A percentile compares a stretch with the other conserved stretches of the same genome.
phyloP scores from a whole-genome alignment of 2,329 filamentous ascomycete genomes.

The Calycina marina region DNA sequence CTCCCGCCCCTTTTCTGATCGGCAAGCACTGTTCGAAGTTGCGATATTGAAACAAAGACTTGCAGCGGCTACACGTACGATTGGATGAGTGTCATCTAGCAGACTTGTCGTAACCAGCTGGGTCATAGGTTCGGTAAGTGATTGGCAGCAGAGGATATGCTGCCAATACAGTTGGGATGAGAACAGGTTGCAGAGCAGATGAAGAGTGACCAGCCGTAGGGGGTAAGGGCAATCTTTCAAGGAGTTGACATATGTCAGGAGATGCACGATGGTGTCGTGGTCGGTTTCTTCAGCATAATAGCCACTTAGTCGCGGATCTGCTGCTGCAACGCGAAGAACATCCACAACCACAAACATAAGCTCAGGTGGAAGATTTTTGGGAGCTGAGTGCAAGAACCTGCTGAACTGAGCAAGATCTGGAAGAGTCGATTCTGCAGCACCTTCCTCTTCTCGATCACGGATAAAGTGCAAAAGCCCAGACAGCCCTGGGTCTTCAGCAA shows the following conservation, averaged over 20 bases:
- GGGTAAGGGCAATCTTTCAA: slow-evolving; percentile 57
- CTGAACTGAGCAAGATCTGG: slow-evolving; percentile 57
- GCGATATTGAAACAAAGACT: slow-evolving; percentile 76
- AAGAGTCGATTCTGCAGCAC: slow-evolving; percentile 50
- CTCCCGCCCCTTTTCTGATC: slow-evolving; percentile 41
- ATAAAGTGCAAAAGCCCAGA: slow-evolving; percentile 57
- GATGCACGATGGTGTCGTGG: slow-evolving; percentile 44
- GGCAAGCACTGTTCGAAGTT: slow-evolving; percentile 50
- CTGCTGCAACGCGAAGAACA: slow-evolving; percentile 61
- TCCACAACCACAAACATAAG: slow-evolving; percentile 73
- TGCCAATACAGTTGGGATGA: slow-evolving; percentile 55
- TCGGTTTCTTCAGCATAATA: slow-evolving; percentile 66
- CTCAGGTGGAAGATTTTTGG: slow-evolving; percentile 42
- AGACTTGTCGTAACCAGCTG: slow-evolving; percentile 63
- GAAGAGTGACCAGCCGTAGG: slow-evolving; percentile 67
- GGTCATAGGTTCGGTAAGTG: slow-evolving; percentile 44
- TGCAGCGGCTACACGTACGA: slow-evolving; percentile 66
- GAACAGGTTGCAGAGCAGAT: slow-evolving; percentile 77
- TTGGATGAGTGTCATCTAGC: slow-evolving; percentile 59
- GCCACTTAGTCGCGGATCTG: slow-evolving; percentile 65
- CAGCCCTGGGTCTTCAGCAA: slow-evolving; percentile 45
- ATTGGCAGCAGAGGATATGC: slow-evolving; percentile 38
- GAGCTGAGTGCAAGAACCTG: slow-evolving; percentile 40
- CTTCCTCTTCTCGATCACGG: slow-evolving; percentile 39
- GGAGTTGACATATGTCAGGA: slow-evolving; percentile 45